Percentiles rank a stretch among this genome's conserved stretches.
These are phyloP conservation scores for Metschnikowia orientalis DNA, from an alignment of 805 yeast genomes.

Conservation along the genomic window DNA sequence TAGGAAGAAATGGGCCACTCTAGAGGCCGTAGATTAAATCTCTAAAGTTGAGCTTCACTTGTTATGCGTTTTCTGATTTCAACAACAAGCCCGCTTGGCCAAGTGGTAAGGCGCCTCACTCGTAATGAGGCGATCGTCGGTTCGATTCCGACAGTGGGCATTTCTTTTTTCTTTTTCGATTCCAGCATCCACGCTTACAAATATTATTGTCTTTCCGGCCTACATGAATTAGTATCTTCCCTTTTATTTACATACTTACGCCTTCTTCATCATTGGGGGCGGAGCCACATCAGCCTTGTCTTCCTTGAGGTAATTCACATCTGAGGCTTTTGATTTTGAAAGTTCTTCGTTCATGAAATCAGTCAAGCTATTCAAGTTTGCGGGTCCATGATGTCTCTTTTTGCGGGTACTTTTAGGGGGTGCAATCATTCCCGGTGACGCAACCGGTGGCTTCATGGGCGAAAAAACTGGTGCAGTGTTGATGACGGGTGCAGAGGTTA, in stretches of 20 bases:
- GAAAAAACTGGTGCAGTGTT: conserved; percentile 6
- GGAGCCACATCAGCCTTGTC: conserved; percentile 9
- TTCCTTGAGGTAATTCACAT: conserved; percentile 15
- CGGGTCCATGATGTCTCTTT: conserved; percentile 25
- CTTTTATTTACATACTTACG: conserved; percentile 1
- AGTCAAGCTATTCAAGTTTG: conserved; percentile 25
- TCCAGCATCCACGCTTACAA: neutral
- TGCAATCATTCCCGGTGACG: conserved; percentile 4
- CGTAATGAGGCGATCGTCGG: conserved; percentile 54
- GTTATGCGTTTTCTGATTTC: no score
- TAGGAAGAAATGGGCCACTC: no score
- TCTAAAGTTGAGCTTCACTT: no score
- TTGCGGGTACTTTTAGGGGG: conserved; percentile 19
- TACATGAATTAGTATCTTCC: neutral
- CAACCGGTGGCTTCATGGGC: conserved; percentile 4
- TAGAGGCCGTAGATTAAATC: no score
- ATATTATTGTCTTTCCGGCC: conserved; percentile 1
- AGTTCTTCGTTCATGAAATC: conserved; percentile 44
- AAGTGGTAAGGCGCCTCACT: conserved; percentile 54
- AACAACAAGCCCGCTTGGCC: conserved; percentile 44
- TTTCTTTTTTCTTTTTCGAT: conserved; percentile 7
- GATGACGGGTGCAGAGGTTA: neutral
- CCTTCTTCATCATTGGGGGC: conserved; percentile 14
- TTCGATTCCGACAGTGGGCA: conserved; percentile 52
- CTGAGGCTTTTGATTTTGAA: conserved; percentile 36